Percentiles rank a stretch among this genome's conserved stretches.
phyloP scores from a whole-genome alignment of 1,284 basidiomycete genomes.

The Farysia itapuensis region DNA sequence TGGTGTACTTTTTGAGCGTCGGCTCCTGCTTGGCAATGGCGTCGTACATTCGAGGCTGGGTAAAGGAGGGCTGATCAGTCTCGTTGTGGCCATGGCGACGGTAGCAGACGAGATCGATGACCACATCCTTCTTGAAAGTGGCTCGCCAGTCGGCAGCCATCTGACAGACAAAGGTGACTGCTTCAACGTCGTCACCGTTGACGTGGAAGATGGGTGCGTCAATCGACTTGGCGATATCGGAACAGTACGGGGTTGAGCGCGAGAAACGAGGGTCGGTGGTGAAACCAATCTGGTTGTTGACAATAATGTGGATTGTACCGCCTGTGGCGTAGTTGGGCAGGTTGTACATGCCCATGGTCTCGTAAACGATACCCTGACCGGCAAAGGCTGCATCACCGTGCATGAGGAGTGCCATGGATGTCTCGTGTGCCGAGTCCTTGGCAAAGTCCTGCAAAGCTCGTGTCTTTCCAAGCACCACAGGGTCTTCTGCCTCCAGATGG shows the following conservation, averaged over 20 bases:
- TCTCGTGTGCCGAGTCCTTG: slow-evolving; percentile 69
- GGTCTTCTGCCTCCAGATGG: slow-evolving; percentile 95
- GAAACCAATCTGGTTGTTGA: slow-evolving; percentile 99
- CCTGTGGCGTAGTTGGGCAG: slow-evolving; percentile 94
- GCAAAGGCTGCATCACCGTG: slow-evolving; percentile 99
- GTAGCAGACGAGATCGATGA: slow-evolving; percentile 98
- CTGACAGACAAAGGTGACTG: slow-evolving; percentile 90
- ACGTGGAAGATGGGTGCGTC: slow-evolving; percentile 99
- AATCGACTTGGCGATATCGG: slow-evolving; percentile 97
- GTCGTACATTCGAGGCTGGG: slow-evolving; percentile 98
- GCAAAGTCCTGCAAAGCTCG: slow-evolving; percentile 95
- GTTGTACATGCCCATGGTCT: slow-evolving; percentile 98
- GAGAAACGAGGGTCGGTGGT: slow-evolving; percentile 97
- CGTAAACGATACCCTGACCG: slow-evolving; percentile 97
- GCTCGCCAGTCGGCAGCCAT: slow-evolving; percentile 97
- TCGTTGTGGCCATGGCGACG: slow-evolving; percentile 98
- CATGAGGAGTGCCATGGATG: slow-evolving; percentile 81
- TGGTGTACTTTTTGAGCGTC: slow-evolving; percentile 85
- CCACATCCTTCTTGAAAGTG: slow-evolving; percentile 98
- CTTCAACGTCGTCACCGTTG: slow-evolving; percentile 97
- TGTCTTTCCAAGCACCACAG: slow-evolving; percentile 96
- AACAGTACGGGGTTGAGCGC: slow-evolving; percentile 97
- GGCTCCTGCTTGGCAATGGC: slow-evolving; percentile 93
- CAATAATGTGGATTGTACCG: slow-evolving; percentile 95
- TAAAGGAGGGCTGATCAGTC: slow-evolving; percentile 98